Base-by-base conservation (phyloP, 805 yeast species). In the Kuraishia ogatae region DNA sequence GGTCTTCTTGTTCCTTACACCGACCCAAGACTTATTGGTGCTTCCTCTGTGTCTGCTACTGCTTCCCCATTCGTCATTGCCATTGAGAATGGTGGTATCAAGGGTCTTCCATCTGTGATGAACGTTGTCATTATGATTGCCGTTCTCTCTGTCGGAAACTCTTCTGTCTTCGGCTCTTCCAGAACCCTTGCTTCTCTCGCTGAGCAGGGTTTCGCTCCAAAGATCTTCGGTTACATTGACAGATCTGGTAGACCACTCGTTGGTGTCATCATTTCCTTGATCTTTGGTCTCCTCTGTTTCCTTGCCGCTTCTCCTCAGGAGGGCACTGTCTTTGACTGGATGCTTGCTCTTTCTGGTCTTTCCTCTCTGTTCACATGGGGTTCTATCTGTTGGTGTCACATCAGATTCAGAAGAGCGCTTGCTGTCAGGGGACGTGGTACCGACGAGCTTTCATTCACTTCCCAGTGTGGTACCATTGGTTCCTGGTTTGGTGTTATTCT, bases 291-390 rank as follows among this genome's bases (percentile, higher is more conserved):
- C 57, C 64, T 84, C 22, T 80, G 88, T 57, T 84, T 81, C 69
- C 71, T 87, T 50, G 80, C 85, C 47, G 88, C 89, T 5, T 79
- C 86, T 48, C 69, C 75, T 8, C 70, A 77, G 56, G 75, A 83
- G 62, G 77, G 76, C 53, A 78, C 70, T 7, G 85, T 86, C 24
- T 89, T 88, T 71, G 74, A 74, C 60, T 88, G 94, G 94, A 69
- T 88, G 69, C 73, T 85, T 63, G 87, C 92, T n/a, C 68, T 88
- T 39, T 83, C 90, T 46, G 92, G 92, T 57, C 73, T 88, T 59
- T 82, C 91, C 0, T 83, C 91, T n/a, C 74, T 87, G 57, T 82
- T 86, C 70, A 84, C 89, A 39, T 88, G 96, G 96, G 85, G 84
- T 53, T 80, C 89, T 4, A 83, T 87, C 59, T 83, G 86, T 64